These are phyloP conservation scores for Yamadazyma songkhlaensis DNA, from an alignment of 1,139 yeast species.

Conservation along the genomic window DNA sequence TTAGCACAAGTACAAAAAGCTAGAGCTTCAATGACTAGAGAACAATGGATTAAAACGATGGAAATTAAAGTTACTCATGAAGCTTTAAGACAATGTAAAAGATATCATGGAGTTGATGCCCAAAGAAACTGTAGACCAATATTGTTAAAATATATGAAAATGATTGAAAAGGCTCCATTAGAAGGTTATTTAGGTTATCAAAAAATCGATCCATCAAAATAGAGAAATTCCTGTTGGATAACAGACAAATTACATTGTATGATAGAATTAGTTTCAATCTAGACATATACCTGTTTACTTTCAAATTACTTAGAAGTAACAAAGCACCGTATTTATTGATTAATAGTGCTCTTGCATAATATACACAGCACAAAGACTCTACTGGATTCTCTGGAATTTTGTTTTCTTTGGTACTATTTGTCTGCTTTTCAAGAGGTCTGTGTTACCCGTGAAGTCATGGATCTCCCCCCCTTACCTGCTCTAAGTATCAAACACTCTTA, in stretches of 20 bases:
- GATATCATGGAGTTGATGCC: conserved; percentile 75
- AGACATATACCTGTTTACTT: too few relatives aligned
- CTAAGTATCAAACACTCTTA: too few relatives aligned
- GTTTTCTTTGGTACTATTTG: too few relatives aligned
- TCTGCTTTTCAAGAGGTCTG: too few relatives aligned
- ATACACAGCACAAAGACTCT: conserved; percentile 2
- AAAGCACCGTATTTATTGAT: conserved; percentile 3
- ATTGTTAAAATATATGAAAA: conserved; percentile 73
- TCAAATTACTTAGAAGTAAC: background rate
- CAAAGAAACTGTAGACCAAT: conserved; percentile 59
- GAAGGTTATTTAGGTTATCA: conserved; percentile 80
- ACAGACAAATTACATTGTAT: too few relatives aligned
- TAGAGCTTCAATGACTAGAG: conserved; percentile 73
- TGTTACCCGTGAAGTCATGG: too few relatives aligned
- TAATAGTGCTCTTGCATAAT: conserved; percentile 2
- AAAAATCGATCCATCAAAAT: conserved; percentile 80
- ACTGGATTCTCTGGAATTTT: too few relatives aligned
- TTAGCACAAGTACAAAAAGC: conserved; percentile 64
- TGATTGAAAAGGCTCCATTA: conserved; percentile 66
- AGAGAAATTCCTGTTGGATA: conserved; percentile 12
- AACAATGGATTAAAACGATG: conserved; percentile 73
- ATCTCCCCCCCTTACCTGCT: too few relatives aligned
- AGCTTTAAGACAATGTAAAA: conserved; percentile 74
- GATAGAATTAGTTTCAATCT: too few relatives aligned
- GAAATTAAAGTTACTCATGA: conserved; percentile 68